These are phyloP conservation scores for Mortierella sp. DNA, from an alignment of 371 early-diverging fungal genomes.

Conservation along the genomic window DNA sequence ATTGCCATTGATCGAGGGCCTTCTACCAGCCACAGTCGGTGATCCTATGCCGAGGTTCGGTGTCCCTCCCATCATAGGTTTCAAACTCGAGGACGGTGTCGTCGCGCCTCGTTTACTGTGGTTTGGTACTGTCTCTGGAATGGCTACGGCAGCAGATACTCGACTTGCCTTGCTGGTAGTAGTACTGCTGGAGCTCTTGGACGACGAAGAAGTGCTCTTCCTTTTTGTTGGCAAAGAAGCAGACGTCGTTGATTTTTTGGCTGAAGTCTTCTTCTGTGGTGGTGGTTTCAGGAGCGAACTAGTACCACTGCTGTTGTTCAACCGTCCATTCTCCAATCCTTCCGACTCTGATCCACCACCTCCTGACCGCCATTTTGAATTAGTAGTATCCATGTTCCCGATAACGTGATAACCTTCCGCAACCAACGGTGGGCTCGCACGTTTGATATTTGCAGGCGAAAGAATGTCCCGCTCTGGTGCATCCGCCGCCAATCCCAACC, in stretches of 20 bases:
- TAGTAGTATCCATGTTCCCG: conserved; percentile 21
- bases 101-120: conserved; percentile 24
- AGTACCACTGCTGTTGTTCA: conserved; percentile 8
- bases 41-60: conserved; percentile 22
- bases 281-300: conserved; percentile 33
- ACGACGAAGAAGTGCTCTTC: conserved; percentile 3
- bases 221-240: conserved; percentile 16
- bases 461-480: conserved; percentile 63
- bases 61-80: conserved; percentile 19
- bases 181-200: conserved; percentile 5
- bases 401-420: conserved; percentile 42
- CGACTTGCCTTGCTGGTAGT: background rate
- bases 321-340: conserved; percentile 49
- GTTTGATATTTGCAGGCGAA: conserved; percentile 47
- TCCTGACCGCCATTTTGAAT: conserved; percentile 35
- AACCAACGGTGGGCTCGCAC: conserved; percentile 45
- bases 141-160: conserved; percentile 28
- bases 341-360: conserved; percentile 52
- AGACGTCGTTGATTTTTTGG: conserved; percentile 30
- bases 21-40: conserved; percentile 22
- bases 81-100: conserved; percentile 22
- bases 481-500: conserved; percentile 58
- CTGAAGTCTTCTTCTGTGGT: conserved; percentile 30
- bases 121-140: conserved; percentile 36
- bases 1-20: conserved; percentile 37